Evolutionary conservation across 2,329 filamentous ascomycete genomes (phyloP), one percentile per base, ranked within the genome.

Genomic region (Colletotrichum kahawae): DNA sequence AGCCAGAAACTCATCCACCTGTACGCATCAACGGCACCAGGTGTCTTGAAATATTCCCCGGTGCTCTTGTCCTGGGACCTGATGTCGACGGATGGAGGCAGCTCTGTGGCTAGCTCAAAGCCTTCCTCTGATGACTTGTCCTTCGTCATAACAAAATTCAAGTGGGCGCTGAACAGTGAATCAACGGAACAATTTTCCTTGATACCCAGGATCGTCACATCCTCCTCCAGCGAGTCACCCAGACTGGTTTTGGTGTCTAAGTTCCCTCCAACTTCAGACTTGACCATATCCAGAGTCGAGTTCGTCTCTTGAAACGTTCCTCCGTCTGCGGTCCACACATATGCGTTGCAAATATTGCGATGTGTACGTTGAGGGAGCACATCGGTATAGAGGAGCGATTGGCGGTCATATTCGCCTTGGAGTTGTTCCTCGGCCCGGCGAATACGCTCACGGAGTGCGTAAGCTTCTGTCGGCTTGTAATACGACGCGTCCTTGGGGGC

Each of bases 31-130:
- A 54, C 51, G 5, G 51, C 51, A 9, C 51, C 51, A 27, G 51
- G 2, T 0, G 2, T 54, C 3, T 54, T 54, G 51, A 27, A 2
- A 3, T 21, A 21, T 4, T 21, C 0, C 10, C 24, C 24, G 0
- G 51, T 54, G 51, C 2, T 2, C 4, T 7, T 2, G 4, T 54
- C 48, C 4, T 24, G 10, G 2, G 2, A 12, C 48, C 48, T 21
- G 4, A 54, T 4, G 48, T 14, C 48, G 3, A 54, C 48, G 5
- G 48, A 4, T 54, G 48, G 48, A 4, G 48, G 48, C n/a, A 54
- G 5, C 10, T 54, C 48, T 1, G 48, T 24, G n/a, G 3, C 21
- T 8, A 54, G 10, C 10, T 54, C 48, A 8, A 54, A 54, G 10
- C 48, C 48, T 24, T 54, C 5, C 10, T 54, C 48, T 0, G 48